Evolutionary conservation across 148 eudicot genomes (phyloP).

Genomic region (Talinum fruticosum): DNA sequence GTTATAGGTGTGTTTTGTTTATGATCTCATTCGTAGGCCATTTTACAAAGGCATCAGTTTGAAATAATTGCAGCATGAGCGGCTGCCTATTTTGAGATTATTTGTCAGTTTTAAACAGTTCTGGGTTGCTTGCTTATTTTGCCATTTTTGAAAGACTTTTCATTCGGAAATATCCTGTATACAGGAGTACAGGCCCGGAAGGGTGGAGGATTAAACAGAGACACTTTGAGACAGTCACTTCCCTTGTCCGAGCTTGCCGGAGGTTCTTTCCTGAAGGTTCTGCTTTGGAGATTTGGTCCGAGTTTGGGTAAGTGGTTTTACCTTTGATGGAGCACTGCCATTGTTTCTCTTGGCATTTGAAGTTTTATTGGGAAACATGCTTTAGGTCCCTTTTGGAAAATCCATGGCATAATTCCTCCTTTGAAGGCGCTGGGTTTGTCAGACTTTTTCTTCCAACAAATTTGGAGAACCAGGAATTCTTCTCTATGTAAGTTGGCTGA

Average conservation of each 20-base stretch:
- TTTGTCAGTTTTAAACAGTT: neutral
- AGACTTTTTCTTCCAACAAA: slow-evolving; percentile 94
- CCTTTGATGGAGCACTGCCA: slow-evolving; percentile 1
- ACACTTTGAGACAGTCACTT: slow-evolving; percentile 86
- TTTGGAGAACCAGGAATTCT: slow-evolving; percentile 75
- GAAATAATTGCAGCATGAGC: neutral
- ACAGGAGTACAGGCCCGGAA: slow-evolving; percentile 93
- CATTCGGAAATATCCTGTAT: slow-evolving; percentile 20
- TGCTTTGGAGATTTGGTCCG: slow-evolving; percentile 93
- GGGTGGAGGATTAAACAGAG: slow-evolving; percentile 97
- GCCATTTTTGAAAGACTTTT: slow-evolving; percentile 5
- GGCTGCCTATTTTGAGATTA: neutral
- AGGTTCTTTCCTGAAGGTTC: slow-evolving; percentile 91
- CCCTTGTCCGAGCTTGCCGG: slow-evolving; percentile 92
- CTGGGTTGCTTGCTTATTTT: neutral
- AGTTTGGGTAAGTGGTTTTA: slow-evolving; percentile 59
- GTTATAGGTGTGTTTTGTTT: neutral
- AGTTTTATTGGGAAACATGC: slow-evolving; percentile 2
- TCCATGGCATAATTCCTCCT: slow-evolving; percentile 97
- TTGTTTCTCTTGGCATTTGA: slow-evolving; percentile 11
- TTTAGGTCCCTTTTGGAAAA: slow-evolving; percentile 77
- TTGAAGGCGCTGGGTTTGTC: slow-evolving; percentile 94
- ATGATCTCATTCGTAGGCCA: neutral
- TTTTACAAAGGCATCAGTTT: neutral
- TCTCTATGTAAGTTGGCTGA: slow-evolving; percentile 56